Evolutionary conservation across 768 basidiomycete species (phyloP), one percentile per base, ranked within the genome.

Genomic region (Podaxis rugospora): DNA sequence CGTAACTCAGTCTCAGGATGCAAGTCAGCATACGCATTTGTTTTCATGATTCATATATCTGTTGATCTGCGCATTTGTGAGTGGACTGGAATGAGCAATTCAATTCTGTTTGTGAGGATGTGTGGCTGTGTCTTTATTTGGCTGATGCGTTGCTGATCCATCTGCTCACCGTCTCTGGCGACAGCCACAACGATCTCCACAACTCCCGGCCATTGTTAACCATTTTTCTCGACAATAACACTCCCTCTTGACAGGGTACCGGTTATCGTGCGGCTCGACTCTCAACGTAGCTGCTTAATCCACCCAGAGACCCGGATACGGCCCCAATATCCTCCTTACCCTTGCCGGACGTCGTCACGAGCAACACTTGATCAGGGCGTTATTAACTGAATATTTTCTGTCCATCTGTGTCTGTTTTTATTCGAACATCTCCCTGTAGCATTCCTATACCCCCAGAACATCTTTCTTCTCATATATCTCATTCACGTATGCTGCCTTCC

Each of bases 51-150:
- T 18, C 5, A n/a, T 53, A 11, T 53, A 4, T 14, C 11, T 14
- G 4, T n/a, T 53, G 51, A 35, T n/a, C 35, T 32, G 14, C 27
- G 14, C 13, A 51, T 32, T 35, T 51, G 27, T 35, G 18, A n/a
- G 10, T 14, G 13, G 54, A 23, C 52, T 39, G 52, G 35, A 16
- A 13, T 36, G 23, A 2, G 7, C 2, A 44, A 44, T 44, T 44
- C 6, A 44, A 18, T 28, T 23, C 16, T 51, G 21, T 40, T 23
- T 23, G 52, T 37, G 36, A 27, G 37, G 36, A 21, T 2, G 18
- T 25, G 57, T 59, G 57, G 57, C 57, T 51, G 50, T 59, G 57
- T 27, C 1, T 27, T 40, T 59, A 36, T 51, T 59, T 59, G 57
- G 57, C 39, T 50, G 32, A 32, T n/a, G 28, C 14, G 5, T 49